Base-by-base conservation (phyloP, 768 basidiomycete genomes). In the Kwoniella europaea region DNA sequence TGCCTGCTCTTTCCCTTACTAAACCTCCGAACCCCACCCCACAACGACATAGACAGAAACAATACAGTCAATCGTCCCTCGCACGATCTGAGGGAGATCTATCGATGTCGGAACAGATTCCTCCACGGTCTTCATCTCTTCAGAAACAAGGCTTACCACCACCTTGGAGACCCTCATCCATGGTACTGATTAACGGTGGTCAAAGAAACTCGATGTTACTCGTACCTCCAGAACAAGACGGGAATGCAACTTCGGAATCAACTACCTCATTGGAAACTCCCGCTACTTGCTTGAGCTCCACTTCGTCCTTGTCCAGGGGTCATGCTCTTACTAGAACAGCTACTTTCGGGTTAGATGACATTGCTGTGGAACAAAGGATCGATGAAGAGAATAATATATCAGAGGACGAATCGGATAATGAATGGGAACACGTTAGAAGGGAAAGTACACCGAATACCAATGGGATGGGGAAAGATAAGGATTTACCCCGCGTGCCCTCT, bases 121-220 rank as follows among this genome's bases (percentile, higher is more conserved):
- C 54, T 44, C 20, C 24, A 1, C 10, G 59, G 63, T 55, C 64
- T 1, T 60, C 63, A 20, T 62, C 65, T 7, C 22, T 56, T 41
- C 29, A 29, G 13, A 53, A 43, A 41, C 69, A 42, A 41, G 65
- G 70, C 18, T 59, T 62, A 13, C 57, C n/a, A 57, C 70, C 70
- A 41, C 70, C 70, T 54, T 67, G 70, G 70, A 41, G 70, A 22
- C 70, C 70, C 22, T 24, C 44, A 1, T 64, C 63, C 6, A 20
- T 70, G 20, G 3, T 59, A 4, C 10, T 63, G n/a, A 18, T 29
- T 16, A 56, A 20, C 22, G 55, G 58, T 35, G 35, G 35, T 4
- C 35, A 35, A 27, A n/a, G 41, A 10, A 63, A 65, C 4, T 60
- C 63, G 56, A 50, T 50, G 46, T 29, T 58, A 13, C 35, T 60